Evolutionary conservation across 1,139 yeast species (phyloP).

Genomic region (Protomyces inouyei): DNA sequence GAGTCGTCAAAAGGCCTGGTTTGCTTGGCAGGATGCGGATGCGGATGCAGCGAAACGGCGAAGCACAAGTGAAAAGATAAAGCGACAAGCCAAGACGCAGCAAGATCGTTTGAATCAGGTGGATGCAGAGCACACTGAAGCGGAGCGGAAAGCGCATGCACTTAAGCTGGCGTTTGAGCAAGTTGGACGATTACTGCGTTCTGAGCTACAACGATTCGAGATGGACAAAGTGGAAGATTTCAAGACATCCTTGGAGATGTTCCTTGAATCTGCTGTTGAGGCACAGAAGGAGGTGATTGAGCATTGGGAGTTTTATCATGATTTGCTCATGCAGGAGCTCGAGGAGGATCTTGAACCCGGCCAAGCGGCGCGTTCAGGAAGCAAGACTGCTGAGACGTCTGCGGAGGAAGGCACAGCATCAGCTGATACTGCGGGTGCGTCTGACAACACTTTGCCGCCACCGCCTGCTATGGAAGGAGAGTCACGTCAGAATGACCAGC

Average conservation of each 20-base stretch:
- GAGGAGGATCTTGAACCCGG: conserved; percentile 32
- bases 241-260: conserved; percentile 83
- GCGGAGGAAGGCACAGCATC: not conserved
- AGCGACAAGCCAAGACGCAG: conserved; percentile 54
- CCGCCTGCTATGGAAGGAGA: not conserved
- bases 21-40: conserved; percentile 54
- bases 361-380: not conserved
- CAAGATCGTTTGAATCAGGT: conserved; percentile 56
- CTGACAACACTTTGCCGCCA: not conserved
- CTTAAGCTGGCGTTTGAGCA: conserved; percentile 57
- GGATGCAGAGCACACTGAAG: conserved; percentile 54
- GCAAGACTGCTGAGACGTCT: not conserved
- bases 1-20: conserved; percentile 67
- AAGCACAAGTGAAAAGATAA: conserved; percentile 50
- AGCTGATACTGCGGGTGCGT: not conserved
- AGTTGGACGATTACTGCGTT: conserved; percentile 60
- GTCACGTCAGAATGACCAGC: not conserved
- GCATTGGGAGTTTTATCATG: conserved; percentile 35
- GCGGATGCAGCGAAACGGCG: conserved; percentile 49
- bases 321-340: conserved; percentile 7
- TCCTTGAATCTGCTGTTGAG: conserved; percentile 84
- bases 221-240: conserved; percentile 76
- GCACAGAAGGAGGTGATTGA: conserved; percentile 61
- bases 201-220: conserved; percentile 67
- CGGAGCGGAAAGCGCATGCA: conserved; percentile 54